phyloP scores from a whole-genome alignment of 768 basidiomycete species.

The Kwoniella newhampshirensis region DNA sequence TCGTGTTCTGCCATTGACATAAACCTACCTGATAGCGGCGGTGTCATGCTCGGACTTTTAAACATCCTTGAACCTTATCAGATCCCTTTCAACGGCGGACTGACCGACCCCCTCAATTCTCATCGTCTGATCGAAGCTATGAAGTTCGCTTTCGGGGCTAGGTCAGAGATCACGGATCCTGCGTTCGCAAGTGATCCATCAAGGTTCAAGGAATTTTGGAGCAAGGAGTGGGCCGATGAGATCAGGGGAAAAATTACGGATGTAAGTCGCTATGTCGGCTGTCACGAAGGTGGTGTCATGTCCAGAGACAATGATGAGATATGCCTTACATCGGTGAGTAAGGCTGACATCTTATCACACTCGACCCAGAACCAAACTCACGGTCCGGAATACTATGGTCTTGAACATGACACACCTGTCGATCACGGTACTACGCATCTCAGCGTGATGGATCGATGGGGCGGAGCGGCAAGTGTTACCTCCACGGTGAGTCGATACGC shows the following conservation, averaged over 20 bases:
- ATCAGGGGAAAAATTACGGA: slow-evolving; percentile 75
- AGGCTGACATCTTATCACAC: background rate
- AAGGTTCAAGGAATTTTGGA: slow-evolving; percentile 63
- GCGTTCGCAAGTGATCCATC: slow-evolving; percentile 62
- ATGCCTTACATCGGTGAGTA: no score
- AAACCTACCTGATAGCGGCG: slow-evolving; percentile 62
- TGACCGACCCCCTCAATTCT: slow-evolving; percentile 58
- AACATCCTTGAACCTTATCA: slow-evolving; percentile 78
- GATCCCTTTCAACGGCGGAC: slow-evolving; percentile 21
- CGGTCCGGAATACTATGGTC: slow-evolving; percentile 75
- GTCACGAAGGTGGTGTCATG: no score
- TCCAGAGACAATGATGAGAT: no score
- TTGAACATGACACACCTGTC: slow-evolving; percentile 69
- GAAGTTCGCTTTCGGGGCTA: slow-evolving; percentile 75
- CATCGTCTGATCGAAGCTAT: slow-evolving; percentile 81
- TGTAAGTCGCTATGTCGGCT: no score
- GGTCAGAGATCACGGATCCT: slow-evolving; percentile 73
- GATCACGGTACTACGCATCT: slow-evolving; percentile 96
- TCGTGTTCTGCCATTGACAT: background rate
- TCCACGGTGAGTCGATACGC: slow-evolving; percentile 64
- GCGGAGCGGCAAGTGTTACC: slow-evolving; percentile 80
- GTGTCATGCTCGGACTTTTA: slow-evolving; percentile 86
- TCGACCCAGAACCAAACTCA: slow-evolving; percentile 73
- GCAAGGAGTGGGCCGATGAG: slow-evolving; percentile 59
- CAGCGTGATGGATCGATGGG: slow-evolving; percentile 75